These are phyloP conservation scores for Coccomyxa sp. DNA, from an alignment of 139 green algal genomes.

Conservation along the genomic window DNA sequence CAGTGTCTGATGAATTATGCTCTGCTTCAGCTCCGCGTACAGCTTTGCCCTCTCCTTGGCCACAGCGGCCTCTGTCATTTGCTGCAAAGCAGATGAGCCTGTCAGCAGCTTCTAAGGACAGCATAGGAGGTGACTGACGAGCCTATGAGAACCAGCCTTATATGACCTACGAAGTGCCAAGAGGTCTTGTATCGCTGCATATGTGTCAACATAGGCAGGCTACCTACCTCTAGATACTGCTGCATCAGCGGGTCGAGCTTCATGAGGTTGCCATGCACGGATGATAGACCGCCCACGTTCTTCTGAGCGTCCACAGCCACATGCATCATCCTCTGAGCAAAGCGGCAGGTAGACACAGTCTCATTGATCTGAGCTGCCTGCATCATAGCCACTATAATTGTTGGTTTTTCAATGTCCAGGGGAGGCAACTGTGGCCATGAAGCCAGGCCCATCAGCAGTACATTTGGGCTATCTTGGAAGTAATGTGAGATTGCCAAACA, in stretches of 20 bases:
- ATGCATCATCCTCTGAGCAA: constrained; percentile 67
- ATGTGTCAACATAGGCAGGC: neutral
- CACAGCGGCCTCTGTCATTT: constrained; percentile 26
- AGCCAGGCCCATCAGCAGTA: neutral
- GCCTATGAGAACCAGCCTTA: no score
- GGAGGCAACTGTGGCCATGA: neutral
- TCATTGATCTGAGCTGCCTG: constrained; percentile 50
- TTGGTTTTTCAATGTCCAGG: neutral
- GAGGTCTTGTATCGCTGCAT: neutral
- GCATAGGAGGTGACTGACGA: no score
- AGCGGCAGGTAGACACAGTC: constrained; percentile 70
- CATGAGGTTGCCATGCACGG: constrained; percentile 28
- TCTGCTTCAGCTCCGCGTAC: constrained; percentile 20
- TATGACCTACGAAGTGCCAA: no score
- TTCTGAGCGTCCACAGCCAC: constrained; percentile 30
- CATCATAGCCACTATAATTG: neutral
- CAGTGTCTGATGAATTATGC: constrained; percentile 3
- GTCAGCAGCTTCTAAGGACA: neutral
- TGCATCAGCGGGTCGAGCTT: constrained; percentile 28
- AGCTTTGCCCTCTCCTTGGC: constrained; percentile 23
- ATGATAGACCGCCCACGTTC: constrained; percentile 14
- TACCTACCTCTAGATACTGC: constrained; percentile 21
- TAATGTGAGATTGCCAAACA: no score
- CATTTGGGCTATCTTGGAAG: no score
- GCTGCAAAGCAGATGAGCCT: constrained; percentile 1